Evolutionary conservation across 495 filamentous ascomycete genomes (phyloP), one percentile per base, ranked within the genome.

Genomic region (Penicillium paradoxum): DNA sequence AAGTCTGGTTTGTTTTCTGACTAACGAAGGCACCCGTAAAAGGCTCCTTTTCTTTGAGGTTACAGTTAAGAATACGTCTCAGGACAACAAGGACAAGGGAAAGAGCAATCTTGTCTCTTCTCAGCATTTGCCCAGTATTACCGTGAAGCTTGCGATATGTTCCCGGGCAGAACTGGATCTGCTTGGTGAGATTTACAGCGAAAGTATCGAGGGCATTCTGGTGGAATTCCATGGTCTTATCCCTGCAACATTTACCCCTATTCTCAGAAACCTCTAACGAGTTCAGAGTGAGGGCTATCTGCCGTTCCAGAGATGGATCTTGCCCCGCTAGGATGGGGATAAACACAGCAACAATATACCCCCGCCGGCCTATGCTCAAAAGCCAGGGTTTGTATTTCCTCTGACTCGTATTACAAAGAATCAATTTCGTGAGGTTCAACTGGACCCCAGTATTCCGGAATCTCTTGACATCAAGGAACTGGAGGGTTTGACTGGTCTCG

Each of bases 91-190:
- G 19, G 7, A 53, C 42, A 3, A 18, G 27, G 37, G 42, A 13
- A 57, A 42, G 36, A 57, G 49, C n/a, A 52, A 21, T 38, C 54
- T 57, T 32, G 42, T 48, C 5, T 57, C 54, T 24, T 34, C 52
- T 33, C 37, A 1, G 7, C 37, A 11, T 53, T 43, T 13, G 19
- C 49, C 54, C 42, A 44, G 49, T 36, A 43, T 57, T 39, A 57
- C 49, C 27, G 54, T 57, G 36, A 57, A 57, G 17, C 54, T 57
- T 48, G 49, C 49, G 15, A 29, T 21, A 52, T 44, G 21, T 15
- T 10, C 36, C 38, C 27, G 21, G 45, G 8, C 51, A 34, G 58
- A 53, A 38, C 19, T 52, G 40, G 41, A 7, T 1, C 13, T 56
- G 17, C 41, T 56, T 1, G 3, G 18, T 33, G 22, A 21, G 41